These are phyloP conservation scores for Vitis hybrid DNA, from an alignment of 177 flowering plant species.

Conservation along the genomic window DNA sequence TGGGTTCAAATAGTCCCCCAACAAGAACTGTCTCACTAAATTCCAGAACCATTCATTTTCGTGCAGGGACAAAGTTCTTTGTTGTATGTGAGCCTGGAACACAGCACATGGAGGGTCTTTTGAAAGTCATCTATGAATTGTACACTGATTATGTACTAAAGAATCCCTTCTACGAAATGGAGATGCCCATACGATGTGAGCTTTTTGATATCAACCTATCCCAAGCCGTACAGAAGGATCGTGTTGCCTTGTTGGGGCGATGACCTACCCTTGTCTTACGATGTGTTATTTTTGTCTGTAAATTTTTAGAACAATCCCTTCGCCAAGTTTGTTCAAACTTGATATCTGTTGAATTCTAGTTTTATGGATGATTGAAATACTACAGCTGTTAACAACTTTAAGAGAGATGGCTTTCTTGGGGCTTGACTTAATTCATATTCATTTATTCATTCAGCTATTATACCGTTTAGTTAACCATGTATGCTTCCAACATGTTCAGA, in stretches of 20 bases:
- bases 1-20: no score
- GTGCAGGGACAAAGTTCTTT: constrained; percentile 85
- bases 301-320: no score
- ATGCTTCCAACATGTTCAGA: no score
- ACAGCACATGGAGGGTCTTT: constrained; percentile 70
- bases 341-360: no score
- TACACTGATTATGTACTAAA: constrained; percentile 81
- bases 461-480: no score
- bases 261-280: neutral
- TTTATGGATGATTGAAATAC: no score
- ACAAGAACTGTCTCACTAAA: no score
- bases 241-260: constrained; percentile 56
- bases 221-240: constrained; percentile 69
- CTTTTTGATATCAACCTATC: constrained; percentile 72
- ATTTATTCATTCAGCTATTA: no score
- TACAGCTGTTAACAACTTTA: no score
- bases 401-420: no score
- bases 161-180: constrained; percentile 90
- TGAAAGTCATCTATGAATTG: constrained; percentile 69
- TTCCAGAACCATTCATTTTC: neutral
- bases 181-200: constrained; percentile 90
- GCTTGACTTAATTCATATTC: no score
- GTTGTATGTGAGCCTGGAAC: constrained; percentile 86
- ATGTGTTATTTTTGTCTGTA: neutral
- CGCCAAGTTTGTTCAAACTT: no score